Percentiles rank a stretch among this genome's conserved stretches.
These are phyloP conservation scores for Sarocladiaceae sp. DNA, from an alignment of 2,329 filamentous ascomycete species.

Conservation along the genomic window DNA sequence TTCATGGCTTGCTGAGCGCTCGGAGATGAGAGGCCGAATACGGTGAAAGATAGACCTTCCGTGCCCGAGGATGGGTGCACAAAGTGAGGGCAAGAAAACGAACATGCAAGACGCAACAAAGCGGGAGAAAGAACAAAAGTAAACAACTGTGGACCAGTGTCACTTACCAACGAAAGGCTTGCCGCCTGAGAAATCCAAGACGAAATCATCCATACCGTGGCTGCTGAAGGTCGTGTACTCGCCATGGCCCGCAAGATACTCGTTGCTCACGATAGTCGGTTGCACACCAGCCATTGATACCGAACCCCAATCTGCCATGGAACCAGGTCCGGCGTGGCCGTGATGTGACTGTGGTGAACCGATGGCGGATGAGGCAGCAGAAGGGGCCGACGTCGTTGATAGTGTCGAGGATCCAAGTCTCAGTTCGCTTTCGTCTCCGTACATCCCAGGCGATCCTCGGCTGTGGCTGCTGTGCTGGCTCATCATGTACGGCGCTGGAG, in stretches of 20 bases:
- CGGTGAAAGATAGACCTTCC: neutral
- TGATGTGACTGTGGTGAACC: constrained; percentile 63
- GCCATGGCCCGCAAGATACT: constrained; percentile 40
- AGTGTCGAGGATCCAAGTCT: constrained; percentile 51
- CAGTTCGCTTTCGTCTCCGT: constrained; percentile 47
- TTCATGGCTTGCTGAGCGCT: neutral
- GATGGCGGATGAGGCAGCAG: constrained; percentile 64
- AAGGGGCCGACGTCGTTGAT: constrained; percentile 58
- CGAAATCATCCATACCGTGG: constrained; percentile 44
- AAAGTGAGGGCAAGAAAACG: constrained; percentile 22
- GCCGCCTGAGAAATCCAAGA: constrained; percentile 42
- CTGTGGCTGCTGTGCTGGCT: constrained; percentile 28
- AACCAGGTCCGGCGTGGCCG: constrained; percentile 43
- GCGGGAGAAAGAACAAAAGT: neutral
- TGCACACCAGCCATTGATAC: constrained; percentile 41
- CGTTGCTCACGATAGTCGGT: constrained; percentile 58
- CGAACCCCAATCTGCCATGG: constrained; percentile 55
- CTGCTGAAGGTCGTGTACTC: constrained; percentile 52
- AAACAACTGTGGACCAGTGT: constrained; percentile 5
- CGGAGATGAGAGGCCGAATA: constrained; percentile 9
- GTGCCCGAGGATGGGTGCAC: constrained; percentile 14
- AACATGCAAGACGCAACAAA: constrained; percentile 16
- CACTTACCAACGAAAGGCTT: constrained; percentile 58
- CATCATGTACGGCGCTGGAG: constrained; percentile 37
- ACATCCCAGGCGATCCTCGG: constrained; percentile 44